Percentiles rank a stretch among this genome's conserved stretches.
phyloP scores from a whole-genome alignment of 176 grass and related monocot species.

The Eragrostis curvula region DNA sequence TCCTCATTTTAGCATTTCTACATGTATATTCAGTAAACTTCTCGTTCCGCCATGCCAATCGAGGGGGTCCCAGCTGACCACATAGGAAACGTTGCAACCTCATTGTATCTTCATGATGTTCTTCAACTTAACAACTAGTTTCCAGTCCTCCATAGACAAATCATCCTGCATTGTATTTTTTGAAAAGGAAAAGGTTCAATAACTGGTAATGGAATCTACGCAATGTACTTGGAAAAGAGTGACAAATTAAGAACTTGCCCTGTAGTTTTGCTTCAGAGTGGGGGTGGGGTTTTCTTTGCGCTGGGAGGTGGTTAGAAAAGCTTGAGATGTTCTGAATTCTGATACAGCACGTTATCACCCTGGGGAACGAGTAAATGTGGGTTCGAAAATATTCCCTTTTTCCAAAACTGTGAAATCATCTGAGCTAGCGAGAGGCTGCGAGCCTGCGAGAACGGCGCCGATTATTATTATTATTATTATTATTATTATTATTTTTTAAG shows the following conservation, averaged over 20 bases:
- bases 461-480: too few relatives aligned
- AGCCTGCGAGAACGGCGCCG: too few relatives aligned
- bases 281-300: too few relatives aligned
- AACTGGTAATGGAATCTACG: not conserved
- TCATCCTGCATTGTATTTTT: slow-evolving; percentile 55
- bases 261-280: slow-evolving; percentile 81
- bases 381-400: too few relatives aligned
- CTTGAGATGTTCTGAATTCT: too few relatives aligned
- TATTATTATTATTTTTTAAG: too few relatives aligned
- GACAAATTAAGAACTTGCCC: slow-evolving; percentile 49
- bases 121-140: slow-evolving; percentile 69
- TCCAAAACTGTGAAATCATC: too few relatives aligned
- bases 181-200: not conserved
- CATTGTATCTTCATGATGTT: slow-evolving; percentile 67
- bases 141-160: slow-evolving; percentile 72
- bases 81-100: not conserved
- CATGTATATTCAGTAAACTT: not conserved
- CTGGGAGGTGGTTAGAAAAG: too few relatives aligned
- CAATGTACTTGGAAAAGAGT: not conserved
- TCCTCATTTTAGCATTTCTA: not conserved
- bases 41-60: not conserved
- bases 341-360: too few relatives aligned
- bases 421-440: too few relatives aligned
- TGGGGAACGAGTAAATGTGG: too few relatives aligned
- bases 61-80: not conserved